A percentile compares a stretch with the other conserved stretches of the same genome.
phyloP scores from a whole-genome alignment of 768 basidiomycete genomes.

The Boletellus sp. region DNA sequence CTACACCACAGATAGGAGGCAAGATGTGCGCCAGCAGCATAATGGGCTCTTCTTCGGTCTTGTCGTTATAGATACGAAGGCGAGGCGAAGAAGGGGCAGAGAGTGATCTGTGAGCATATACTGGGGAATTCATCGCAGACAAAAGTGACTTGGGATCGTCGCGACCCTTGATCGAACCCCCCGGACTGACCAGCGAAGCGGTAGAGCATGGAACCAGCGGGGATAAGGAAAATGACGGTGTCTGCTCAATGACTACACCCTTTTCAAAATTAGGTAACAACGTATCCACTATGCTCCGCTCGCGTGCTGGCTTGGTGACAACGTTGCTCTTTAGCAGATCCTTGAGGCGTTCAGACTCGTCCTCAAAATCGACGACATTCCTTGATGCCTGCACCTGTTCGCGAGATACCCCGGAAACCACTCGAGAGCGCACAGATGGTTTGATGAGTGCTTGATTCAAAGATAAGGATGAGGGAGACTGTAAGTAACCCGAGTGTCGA shows the following conservation, averaged over 20 bases:
- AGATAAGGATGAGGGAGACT: constrained; percentile 37
- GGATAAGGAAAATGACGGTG: constrained; percentile 12
- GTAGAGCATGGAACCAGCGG: constrained; percentile 5
- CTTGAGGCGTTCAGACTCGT: constrained; percentile 73
- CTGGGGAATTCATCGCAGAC: constrained; percentile 45
- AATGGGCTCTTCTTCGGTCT: constrained; percentile 15
- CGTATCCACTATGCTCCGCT: constrained; percentile 31
- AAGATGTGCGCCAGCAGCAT: constrained; percentile 38
- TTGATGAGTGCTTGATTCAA: constrained; percentile 45
- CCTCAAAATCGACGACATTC: constrained; percentile 78
- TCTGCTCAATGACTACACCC: constrained; percentile 21
- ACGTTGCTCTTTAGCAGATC: constrained; percentile 60
- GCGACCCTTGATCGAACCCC: constrained; percentile 15
- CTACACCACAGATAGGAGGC: constrained; percentile 40
- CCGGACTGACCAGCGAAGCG: constrained; percentile 11
- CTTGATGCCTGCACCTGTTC: constrained; percentile 75
- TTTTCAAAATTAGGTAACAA: constrained; percentile 31
- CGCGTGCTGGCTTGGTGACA: constrained; percentile 32
- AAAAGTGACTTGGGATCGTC: constrained; percentile 42
- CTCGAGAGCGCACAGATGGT: constrained; percentile 52
- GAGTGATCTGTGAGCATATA: constrained; percentile 35
- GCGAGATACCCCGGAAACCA: constrained; percentile 67
- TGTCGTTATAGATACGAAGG: constrained; percentile 9
- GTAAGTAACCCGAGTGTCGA: constrained; percentile 25
- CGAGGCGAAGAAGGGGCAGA: constrained; percentile 37